Evolutionary conservation across 306 rosid species (phyloP), one percentile per base, ranked within the genome.

Genomic region (Prunus dulcis): DNA sequence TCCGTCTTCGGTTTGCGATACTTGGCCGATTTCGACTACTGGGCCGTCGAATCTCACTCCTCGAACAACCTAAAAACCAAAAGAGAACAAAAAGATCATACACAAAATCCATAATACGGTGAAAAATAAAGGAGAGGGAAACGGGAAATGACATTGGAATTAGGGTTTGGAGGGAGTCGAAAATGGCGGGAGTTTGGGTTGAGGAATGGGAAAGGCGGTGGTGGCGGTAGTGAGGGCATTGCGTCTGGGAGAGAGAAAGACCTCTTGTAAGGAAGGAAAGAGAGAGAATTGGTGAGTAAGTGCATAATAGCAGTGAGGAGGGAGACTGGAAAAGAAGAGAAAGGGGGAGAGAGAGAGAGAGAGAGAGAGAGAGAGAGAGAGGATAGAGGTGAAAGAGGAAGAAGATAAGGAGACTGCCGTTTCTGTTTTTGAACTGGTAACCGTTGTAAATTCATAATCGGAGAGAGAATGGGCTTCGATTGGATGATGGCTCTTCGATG

Each of bases 1-100:
- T 34, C 71, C 82, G 34, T 87, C 27, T 12, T 52, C 45, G 45
- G 62, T 19, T 32, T 25, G 25, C 3, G 15, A 34, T 22, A 64
- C 69, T 51, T 72, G 30, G 19, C 68, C 66, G 38, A 73, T 30
- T 52, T 79, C 85, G 68, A 81, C 53, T 22, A 46, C 71, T 60
- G 83, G 83, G 75, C 88, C 72, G 67, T 84, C 83, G 60, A 81
- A 81, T 61, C 83, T 57, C 64, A 84, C 68, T 28, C 82, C 82
- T 72, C 64, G 61, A 38, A 52, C 63, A 38, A 41, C 81, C 78
- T 74, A 13, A 4, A 43, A 13, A 3, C 38, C 27, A 3, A 32
- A 74, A 67, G 1, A 10, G 20, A 67, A 5, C 15, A 11, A 14
- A 27, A 28, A 34, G 12, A 67, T 41, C 49, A 68, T 6, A 10